These are phyloP conservation scores for Scleroderma bovista DNA, from an alignment of 768 basidiomycete species.

Conservation along the genomic window DNA sequence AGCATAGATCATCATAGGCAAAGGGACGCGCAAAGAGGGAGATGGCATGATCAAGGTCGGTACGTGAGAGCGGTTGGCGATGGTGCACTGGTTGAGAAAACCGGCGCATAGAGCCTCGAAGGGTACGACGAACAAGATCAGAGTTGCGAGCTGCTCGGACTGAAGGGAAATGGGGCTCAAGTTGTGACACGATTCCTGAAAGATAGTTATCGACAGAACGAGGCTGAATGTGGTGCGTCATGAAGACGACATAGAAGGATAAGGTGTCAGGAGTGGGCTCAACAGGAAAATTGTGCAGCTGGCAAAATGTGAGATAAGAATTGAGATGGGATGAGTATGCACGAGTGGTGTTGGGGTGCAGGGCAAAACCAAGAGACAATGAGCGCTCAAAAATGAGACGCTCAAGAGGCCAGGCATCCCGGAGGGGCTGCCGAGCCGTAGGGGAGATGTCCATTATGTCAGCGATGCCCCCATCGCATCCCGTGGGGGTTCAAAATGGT, in stretches of 20 bases:
- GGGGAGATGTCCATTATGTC: no score
- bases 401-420: slow-evolving; percentile 32
- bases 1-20: no score
- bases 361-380: slow-evolving; percentile 26
- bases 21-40: no score
- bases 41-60: no score
- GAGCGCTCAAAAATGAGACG: slow-evolving; percentile 26
- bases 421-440: slow-evolving; percentile 25
- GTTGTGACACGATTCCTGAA: slow-evolving; percentile 27
- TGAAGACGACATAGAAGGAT: slow-evolving; percentile 30
- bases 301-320: slow-evolving; percentile 38
- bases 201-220: slow-evolving; percentile 32
- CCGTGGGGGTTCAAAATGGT: no score
- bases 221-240: slow-evolving; percentile 33
- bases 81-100: no score
- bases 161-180: no score
- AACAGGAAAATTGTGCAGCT: slow-evolving; percentile 25
- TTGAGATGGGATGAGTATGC: slow-evolving; percentile 32
- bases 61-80: no score
- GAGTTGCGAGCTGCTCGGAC: no score
- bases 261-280: slow-evolving; percentile 36
- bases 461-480: no score
- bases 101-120: no score
- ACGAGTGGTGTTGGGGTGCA: slow-evolving; percentile 17
- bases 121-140: no score